Base-by-base conservation (phyloP, 306 rosid genomes). In the Gastrolobium bilobum region DNA sequence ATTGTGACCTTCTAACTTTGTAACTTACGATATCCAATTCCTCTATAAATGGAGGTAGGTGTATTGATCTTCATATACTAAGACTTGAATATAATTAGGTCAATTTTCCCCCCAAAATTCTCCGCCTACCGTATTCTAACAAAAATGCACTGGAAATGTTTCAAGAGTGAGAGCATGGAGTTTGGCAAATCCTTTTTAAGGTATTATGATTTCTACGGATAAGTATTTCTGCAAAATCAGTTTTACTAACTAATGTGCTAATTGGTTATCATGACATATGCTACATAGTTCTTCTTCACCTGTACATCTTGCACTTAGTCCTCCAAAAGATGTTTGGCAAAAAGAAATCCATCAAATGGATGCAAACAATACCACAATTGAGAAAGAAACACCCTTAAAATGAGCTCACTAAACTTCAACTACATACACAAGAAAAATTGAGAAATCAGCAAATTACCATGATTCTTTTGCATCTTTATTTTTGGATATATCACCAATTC, bases 231-330 rank as follows among this genome's bases (percentile, higher is more conserved):
- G 54, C 10, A 66, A 44, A 43, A 35, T 1, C 37, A 50, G 2
- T 35, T 34, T 51, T 37, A 51, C 76, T 20, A 37, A 51, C 10
- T 71, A 52, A 35, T 70, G 44, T 10, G 46, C 20, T 14, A 11
- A n/a, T 35, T 47, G 10, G 13, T 47, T 47, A 68, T 7, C 43
- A 31, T 33, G 44, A 33, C 7, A 48, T 7, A 34, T n/a, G 44
- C 75, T 33, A 13, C 4, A 68, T 44, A 26, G 44, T 69, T 65
- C 42, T 31, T n/a, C 15, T 39, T 63, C 70, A 48, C 34, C 30
- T 68, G 10, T 30, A 6, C 46, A 34, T n/a, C 6, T 5, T 46
- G 8, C 47, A 31, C 33, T 7, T 30, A 46, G 43, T 48, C 74
- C 31, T 5, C 20, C 72, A 2, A 66, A 68, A 39, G 11, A 46